These are phyloP conservation scores for Chlorella sp. DNA, from an alignment of 139 green algal genomes.

Conservation along the genomic window DNA sequence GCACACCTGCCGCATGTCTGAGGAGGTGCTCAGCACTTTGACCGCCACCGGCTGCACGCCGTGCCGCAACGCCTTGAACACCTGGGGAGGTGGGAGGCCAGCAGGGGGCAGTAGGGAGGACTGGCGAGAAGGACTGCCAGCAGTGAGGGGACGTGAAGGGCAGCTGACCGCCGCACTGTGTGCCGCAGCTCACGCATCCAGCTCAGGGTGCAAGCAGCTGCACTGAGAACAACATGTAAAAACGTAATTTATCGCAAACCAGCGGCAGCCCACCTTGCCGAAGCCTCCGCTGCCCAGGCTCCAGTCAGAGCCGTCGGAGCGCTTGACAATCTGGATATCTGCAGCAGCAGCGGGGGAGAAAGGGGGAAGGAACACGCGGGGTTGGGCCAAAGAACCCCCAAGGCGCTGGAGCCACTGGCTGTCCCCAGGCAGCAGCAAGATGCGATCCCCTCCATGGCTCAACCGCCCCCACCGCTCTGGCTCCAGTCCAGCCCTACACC, in stretches of 20 bases:
- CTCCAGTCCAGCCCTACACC: too few relatives aligned
- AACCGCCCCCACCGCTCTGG: too few relatives aligned
- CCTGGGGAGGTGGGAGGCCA: not conserved
- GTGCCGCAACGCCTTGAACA: conserved; percentile 52
- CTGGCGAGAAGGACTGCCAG: not conserved
- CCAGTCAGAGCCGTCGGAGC: conserved; percentile 48
- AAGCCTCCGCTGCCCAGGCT: conserved; percentile 51
- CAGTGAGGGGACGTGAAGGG: not conserved
- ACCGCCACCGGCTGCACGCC: conserved; percentile 45
- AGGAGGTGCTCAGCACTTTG: conserved; percentile 16
- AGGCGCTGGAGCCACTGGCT: too few relatives aligned
- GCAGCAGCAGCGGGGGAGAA: not conserved
- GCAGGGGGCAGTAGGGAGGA: not conserved
- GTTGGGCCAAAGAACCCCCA: too few relatives aligned
- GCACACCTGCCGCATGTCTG: conserved; percentile 2
- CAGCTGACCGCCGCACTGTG: too few relatives aligned
- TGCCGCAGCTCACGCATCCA: too few relatives aligned
- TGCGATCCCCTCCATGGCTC: too few relatives aligned
- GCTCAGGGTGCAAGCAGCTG: too few relatives aligned
- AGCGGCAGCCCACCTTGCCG: conserved; percentile 27
- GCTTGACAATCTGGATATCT: conserved; percentile 36
- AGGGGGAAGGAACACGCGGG: not conserved
- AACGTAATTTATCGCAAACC: too few relatives aligned
- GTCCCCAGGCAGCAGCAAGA: too few relatives aligned
- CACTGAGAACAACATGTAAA: too few relatives aligned